phyloP scores from a whole-genome alignment of 2,329 filamentous ascomycete species.

The Neofusicoccum cordaticola region DNA sequence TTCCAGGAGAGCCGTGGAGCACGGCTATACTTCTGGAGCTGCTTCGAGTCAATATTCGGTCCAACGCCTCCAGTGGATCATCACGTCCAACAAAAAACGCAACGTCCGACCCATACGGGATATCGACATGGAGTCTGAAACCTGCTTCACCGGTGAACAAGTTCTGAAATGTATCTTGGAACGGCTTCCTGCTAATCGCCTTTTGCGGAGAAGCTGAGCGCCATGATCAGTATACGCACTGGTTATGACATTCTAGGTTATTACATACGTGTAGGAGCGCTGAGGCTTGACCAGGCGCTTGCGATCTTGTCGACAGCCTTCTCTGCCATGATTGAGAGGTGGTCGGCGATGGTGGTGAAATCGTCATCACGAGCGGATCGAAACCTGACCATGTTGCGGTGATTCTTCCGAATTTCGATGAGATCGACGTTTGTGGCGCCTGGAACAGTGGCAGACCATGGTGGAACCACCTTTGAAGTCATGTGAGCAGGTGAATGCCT shows the following conservation, averaged over 20 bases:
- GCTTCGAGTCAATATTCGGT: background rate
- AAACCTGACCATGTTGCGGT: slow-evolving; percentile 37
- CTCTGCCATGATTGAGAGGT: slow-evolving; percentile 22
- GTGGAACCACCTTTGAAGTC: slow-evolving; percentile 32
- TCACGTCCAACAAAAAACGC: background rate
- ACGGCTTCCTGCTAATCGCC: background rate
- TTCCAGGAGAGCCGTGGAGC: too few species aligned
- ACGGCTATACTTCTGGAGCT: too few species aligned
- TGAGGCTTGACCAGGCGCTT: background rate
- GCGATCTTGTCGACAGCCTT: slow-evolving; percentile 1
- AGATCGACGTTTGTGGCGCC: slow-evolving; percentile 32
- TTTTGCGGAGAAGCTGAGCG: background rate
- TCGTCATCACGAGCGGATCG: slow-evolving; percentile 23
- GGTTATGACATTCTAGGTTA: background rate
- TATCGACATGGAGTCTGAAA: too few species aligned
- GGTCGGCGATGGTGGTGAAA: slow-evolving; percentile 24
- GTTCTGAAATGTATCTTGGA: background rate
- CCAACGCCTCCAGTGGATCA: background rate
- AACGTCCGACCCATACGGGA: background rate
- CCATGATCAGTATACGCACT: background rate
- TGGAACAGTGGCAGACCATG: slow-evolving; percentile 36
- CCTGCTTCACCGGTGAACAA: background rate
- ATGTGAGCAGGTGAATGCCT: background rate
- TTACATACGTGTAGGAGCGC: background rate
- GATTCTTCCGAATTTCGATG: slow-evolving; percentile 34